Percentiles rank a stretch among this genome's conserved stretches.
phyloP scores from a whole-genome alignment of 2,329 filamentous ascomycete species.

The Fusarium oligoseptatum region DNA sequence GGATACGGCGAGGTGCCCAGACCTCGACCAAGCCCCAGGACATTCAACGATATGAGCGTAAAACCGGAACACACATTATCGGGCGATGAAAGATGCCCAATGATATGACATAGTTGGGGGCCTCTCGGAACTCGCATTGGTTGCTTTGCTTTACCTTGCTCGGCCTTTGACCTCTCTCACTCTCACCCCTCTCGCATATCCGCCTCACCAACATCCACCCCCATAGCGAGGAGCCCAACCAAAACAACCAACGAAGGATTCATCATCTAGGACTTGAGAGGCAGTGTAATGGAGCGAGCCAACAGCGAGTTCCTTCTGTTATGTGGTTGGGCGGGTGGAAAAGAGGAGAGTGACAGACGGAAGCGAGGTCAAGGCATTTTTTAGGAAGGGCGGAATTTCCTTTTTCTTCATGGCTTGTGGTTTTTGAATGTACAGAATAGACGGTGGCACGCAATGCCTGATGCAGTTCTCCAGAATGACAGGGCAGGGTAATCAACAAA shows the following conservation, averaged over 20 bases:
- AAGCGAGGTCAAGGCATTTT: constrained; percentile 15
- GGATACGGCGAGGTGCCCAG: constrained; percentile 22
- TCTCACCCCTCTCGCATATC: not conserved
- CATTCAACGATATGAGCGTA: constrained; percentile 12
- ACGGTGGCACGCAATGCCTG: constrained; percentile 32
- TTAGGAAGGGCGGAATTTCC: constrained; percentile 25
- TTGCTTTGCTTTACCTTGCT: constrained; percentile 16
- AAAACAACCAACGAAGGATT: not conserved
- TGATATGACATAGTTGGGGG: constrained; percentile 3
- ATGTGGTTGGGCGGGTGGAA: constrained; percentile 17
- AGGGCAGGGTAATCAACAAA: constrained; percentile 37
- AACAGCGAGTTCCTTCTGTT: constrained; percentile 20
- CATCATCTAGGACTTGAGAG: not conserved
- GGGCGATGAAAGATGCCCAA: constrained; percentile 4
- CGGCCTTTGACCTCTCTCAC: constrained; percentile 2
- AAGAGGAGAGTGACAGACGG: not conserved
- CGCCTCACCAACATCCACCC: constrained; percentile 1
- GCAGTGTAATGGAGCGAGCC: constrained; percentile 4
- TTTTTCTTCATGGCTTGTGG: constrained; percentile 31
- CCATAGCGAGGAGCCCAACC: not conserved
- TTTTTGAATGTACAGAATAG: constrained; percentile 41
- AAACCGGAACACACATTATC: constrained; percentile 10
- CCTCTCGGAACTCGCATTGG: constrained; percentile 10
- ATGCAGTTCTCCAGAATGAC: constrained; percentile 34
- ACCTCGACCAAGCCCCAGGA: constrained; percentile 9